Base-by-base conservation (phyloP, 768 basidiomycete species). In the Cyclocybe aegerita region DNA sequence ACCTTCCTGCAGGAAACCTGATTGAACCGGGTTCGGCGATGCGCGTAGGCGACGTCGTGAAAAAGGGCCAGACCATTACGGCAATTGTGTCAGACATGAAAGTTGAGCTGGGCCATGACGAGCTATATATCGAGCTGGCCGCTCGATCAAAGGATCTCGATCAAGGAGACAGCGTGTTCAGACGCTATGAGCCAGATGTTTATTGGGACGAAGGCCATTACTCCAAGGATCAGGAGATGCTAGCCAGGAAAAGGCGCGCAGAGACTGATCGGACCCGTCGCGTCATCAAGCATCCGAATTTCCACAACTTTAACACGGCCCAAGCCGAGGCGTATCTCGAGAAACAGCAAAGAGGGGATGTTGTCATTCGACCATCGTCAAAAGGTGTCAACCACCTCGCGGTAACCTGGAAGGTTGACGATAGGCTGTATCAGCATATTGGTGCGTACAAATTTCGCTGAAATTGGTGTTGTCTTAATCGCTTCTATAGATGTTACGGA, bases 321-420 rank as follows among this genome's bases (percentile, higher is more conserved):
- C 88, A 97, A 58, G 95, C 97, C 1, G 97, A 98, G 69, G 78
- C 84, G 33, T 90, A 88, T 64, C 75, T 99, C 53, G 89, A 92
- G 57, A 86, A 86, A 58, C 90, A 93, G 65, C 93, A 94, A 59
- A 83, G 92, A 14, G 97, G 97, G 8, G 97, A 98, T 66, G 95
- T 96, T 36, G 90, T 98, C 37, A 93, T 99, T 56, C 78, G 97
- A 39, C 97, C 97, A 0, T 96, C 94, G 12, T 98, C 96, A 4
- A 94, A 95, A 68, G 96, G 96, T 10, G 72, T 78, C 34, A 82
- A 97, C 60, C 97, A 98, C 70, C 76, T 99, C 34, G 96, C 96
- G 39, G 89, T 99, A 8, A 99, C 97, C 0, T 99, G 97, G 97
- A 99, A 98, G 71, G 94, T 99, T 2, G 96, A 95, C 55, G 89